These are phyloP conservation scores for Fermentozyma sake DNA, from an alignment of 1,139 yeast genomes.

Conservation along the genomic window DNA sequence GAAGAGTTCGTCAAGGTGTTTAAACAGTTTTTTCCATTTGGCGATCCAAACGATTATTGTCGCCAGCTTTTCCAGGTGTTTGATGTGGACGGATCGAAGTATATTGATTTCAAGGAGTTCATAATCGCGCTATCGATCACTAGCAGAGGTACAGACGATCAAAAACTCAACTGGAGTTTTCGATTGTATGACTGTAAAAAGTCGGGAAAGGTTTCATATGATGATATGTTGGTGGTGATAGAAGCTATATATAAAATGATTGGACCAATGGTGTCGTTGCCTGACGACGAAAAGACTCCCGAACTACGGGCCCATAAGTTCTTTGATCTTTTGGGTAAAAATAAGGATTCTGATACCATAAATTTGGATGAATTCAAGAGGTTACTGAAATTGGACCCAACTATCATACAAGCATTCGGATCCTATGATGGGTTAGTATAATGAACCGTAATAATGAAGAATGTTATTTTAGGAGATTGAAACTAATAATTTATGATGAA, in stretches of 20 bases:
- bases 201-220: slow-evolving; percentile 69
- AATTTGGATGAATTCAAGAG: slow-evolving; percentile 78
- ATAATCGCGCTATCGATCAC: slow-evolving; percentile 85
- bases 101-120: slow-evolving; percentile 89
- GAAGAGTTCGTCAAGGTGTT: slow-evolving; percentile 89
- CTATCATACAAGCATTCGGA: slow-evolving; percentile 74
- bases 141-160: slow-evolving; percentile 83
- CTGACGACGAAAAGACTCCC: slow-evolving; percentile 92
- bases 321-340: slow-evolving; percentile 68
- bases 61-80: slow-evolving; percentile 84
- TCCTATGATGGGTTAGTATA: slow-evolving; percentile 76
- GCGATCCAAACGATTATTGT: slow-evolving; percentile 91
- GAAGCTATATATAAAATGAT: slow-evolving; percentile 90
- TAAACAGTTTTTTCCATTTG: slow-evolving; percentile 97
- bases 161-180: slow-evolving; percentile 84
- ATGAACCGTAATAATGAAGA: too few relatives aligned
- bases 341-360: slow-evolving; percentile 58
- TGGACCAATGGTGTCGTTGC: slow-evolving; percentile 88
- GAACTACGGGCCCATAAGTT: slow-evolving; percentile 81
- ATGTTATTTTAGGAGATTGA: too few relatives aligned
- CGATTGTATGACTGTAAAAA: slow-evolving; percentile 78
- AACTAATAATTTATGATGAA: too few relatives aligned
- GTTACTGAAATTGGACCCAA: slow-evolving; percentile 76
- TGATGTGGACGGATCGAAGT: slow-evolving; percentile 77
- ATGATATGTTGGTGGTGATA: slow-evolving; percentile 77